Base-by-base conservation (phyloP, 768 basidiomycete genomes). In the Mycena floridula region DNA sequence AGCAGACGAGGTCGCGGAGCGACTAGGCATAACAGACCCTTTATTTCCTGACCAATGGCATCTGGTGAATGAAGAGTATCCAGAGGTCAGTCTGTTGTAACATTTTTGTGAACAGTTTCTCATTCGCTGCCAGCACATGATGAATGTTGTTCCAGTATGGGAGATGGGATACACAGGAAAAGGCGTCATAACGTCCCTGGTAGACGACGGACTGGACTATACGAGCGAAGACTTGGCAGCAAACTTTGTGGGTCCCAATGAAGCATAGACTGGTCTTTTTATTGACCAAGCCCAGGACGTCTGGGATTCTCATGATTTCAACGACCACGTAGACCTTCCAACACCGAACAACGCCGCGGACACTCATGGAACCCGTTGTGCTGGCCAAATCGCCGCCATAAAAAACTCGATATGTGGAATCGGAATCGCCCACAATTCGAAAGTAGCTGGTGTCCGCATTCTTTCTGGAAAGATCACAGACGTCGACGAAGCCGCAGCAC, bases 171-270 rank as follows among this genome's bases (percentile, higher is more conserved):
- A 93, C 51, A 91, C 85, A 0, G 96, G 96, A 1, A 72, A 81
- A 53, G 94, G 90, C 6, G 70, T 97, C 22, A 84, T 89, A 32
- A 77, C 89, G 3, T 90, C 90, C 8, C 71, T 99, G 37, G 84
- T 99, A 20, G 96, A 99, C 59, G 96, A 99, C 59, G 96, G 96
- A 2, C 62, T 99, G 51, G 96, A 98, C 60, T 89, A 92, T 63
- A 77, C 79, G 37, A 89, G 82, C 54, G 79, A 82, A 40, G 95
- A 99, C 63, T 72, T 99, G 32, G 78, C 81, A 24, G 82, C 71
- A 26, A 99, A 98, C 64, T 99, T 97, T 63, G 96, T 97, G 59
- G 55, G 92, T 30, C 40, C 25, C 30, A 37, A 22, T n/a, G n/a
- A n/a, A n/a, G n/a, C n/a, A n/a, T n/a, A n/a, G n/a, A n/a, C n/a